Conservation (phyloP, 352 stramenopile species). For the Globisporangium ultimum region DNA sequence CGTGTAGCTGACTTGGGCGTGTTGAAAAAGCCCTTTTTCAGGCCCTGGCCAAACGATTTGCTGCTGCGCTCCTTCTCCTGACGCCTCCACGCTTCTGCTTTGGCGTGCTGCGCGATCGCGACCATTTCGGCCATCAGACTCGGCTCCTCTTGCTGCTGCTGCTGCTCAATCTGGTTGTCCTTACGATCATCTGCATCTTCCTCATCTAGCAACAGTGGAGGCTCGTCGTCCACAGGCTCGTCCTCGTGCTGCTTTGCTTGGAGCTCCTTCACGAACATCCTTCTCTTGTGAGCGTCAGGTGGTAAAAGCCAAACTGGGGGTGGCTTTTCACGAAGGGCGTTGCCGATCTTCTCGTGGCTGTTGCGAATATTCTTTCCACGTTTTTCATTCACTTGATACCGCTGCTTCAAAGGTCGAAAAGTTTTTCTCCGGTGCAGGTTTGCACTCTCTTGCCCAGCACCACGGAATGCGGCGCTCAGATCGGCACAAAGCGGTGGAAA, state of each 20-base stretch:
- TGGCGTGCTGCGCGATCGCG: constrained; percentile 41
- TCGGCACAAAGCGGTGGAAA: constrained; percentile 5
- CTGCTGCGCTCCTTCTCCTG: constrained; percentile 41
- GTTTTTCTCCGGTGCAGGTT: too few species aligned
- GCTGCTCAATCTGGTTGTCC: constrained; percentile 28
- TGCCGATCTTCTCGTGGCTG: neutral
- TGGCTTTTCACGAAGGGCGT: neutral
- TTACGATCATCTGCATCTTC: constrained; percentile 10
- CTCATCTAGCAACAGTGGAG: constrained; percentile 46
- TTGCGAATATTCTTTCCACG: neutral
- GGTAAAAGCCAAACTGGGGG: neutral
- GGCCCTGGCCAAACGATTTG: constrained; percentile 51
- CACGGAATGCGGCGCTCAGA: constrained; percentile 4
- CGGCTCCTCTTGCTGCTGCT: constrained; percentile 7
- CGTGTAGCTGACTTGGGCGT: constrained; percentile 7
- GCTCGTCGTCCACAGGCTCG: constrained; percentile 31
- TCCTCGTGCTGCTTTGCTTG: constrained; percentile 8
- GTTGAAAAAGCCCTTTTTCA: constrained; percentile 78
- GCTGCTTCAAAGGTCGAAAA: neutral
- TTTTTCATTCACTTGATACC: neutral
- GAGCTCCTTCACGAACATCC: neutral
- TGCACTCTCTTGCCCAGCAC: too few species aligned
- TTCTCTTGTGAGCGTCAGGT: constrained; percentile 5
- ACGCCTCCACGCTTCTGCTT: constrained; percentile 39
- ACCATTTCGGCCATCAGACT: constrained; percentile 84